Conservation (phyloP, 2,329 filamentous ascomycete species). For the Alternaria sp. region DNA sequence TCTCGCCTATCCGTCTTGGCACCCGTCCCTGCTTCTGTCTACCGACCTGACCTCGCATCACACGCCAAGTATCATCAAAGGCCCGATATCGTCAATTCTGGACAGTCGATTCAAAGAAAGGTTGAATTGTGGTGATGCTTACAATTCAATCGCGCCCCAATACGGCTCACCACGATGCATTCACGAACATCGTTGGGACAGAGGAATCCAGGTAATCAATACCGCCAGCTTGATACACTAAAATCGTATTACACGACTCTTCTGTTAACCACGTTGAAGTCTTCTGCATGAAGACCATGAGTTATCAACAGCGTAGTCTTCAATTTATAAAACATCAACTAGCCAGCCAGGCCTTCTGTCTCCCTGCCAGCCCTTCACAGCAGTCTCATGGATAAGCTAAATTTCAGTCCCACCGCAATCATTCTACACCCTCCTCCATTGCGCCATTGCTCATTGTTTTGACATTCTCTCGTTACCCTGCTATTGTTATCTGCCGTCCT, state of each 20-base stretch:
- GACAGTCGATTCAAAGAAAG: not conserved
- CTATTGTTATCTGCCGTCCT: not conserved
- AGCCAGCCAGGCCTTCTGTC: not conserved
- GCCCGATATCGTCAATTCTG: not conserved
- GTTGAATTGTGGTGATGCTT: not conserved
- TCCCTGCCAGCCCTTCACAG: not conserved
- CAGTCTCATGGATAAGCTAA: not conserved
- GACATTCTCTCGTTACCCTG: not conserved
- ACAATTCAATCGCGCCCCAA: not conserved
- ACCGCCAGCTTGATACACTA: not conserved
- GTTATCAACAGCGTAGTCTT: not conserved
- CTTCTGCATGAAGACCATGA: not conserved
- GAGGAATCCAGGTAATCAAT: no score
- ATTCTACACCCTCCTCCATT: not conserved
- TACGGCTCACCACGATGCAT: not conserved
- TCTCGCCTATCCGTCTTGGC: slow-evolving; percentile 16
- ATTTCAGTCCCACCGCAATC: not conserved
- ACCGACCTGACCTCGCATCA: not conserved
- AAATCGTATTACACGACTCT: not conserved
- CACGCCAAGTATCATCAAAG: not conserved
- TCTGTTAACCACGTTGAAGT: not conserved
- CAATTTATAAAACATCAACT: not conserved
- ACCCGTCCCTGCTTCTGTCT: not conserved
- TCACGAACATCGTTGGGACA: no score
- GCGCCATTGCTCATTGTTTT: not conserved